These are phyloP conservation scores for Pluteus cervinus DNA, from an alignment of 768 basidiomycete genomes.

Conservation along the genomic window DNA sequence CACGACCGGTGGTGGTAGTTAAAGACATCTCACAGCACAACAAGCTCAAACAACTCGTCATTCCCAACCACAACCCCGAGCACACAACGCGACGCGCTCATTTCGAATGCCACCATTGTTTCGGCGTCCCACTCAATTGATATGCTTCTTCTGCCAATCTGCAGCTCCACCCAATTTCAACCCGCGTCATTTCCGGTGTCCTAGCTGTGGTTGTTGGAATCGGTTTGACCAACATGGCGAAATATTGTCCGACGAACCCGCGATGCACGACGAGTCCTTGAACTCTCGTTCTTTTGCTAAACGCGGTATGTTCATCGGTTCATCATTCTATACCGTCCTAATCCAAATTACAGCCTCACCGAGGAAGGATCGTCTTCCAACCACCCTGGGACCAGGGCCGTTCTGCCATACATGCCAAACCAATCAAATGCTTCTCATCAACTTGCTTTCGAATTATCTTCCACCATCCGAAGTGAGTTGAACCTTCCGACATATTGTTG, in stretches of 20 bases:
- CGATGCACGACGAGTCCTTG: conserved; percentile 77
- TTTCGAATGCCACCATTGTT: conserved; percentile 40
- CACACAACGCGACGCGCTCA: conserved; percentile 1
- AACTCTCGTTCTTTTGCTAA: conserved; percentile 67
- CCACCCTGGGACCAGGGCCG: conserved; percentile 48
- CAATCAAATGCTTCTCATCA: conserved; percentile 86
- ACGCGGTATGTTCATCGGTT: conserved; percentile 44
- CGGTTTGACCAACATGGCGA: conserved; percentile 66
- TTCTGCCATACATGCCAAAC: conserved; percentile 89
- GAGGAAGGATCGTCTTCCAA: conserved; percentile 63
- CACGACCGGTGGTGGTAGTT: conserved; percentile 42
- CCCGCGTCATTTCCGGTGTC: conserved; percentile 56
- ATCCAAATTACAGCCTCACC: conserved; percentile 46
- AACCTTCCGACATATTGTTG: not conserved
- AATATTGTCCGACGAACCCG: conserved; percentile 80
- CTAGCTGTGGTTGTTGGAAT: conserved; percentile 69
- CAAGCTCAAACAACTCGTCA: not conserved
- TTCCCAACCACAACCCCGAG: not conserved
- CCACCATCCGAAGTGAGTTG: conserved; percentile 66
- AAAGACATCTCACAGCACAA: conserved; percentile 1
- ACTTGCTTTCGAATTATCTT: conserved; percentile 85
- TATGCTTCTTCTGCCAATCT: conserved; percentile 74
- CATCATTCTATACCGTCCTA: not conserved
- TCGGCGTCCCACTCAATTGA: conserved; percentile 39
- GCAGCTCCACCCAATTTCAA: conserved; percentile 36